These are phyloP conservation scores for Karstenula rhodostoma DNA, from an alignment of 2,329 filamentous ascomycete species.

Conservation along the genomic window DNA sequence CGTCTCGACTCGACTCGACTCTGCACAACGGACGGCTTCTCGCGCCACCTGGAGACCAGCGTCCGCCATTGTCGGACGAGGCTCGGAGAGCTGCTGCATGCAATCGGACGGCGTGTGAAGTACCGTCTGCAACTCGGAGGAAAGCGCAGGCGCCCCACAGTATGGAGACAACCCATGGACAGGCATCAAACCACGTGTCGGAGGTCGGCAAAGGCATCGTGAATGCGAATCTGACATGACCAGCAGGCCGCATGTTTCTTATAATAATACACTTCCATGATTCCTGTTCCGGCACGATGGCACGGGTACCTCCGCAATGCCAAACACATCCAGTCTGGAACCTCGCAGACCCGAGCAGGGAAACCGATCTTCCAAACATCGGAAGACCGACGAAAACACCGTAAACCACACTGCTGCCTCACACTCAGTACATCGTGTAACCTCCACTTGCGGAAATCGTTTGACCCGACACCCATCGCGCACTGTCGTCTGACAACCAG, in stretches of 20 bases:
- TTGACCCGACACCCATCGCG: constrained; percentile 59
- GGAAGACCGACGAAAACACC: constrained; percentile 24
- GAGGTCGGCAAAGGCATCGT: constrained; percentile 6
- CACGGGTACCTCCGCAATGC: constrained; percentile 22
- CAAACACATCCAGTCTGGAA: constrained; percentile 43
- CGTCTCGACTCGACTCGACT: constrained; percentile 11
- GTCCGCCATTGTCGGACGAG: constrained; percentile 1
- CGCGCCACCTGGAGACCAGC: constrained; percentile 8
- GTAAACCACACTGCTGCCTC: neutral
- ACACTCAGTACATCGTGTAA: constrained; percentile 39
- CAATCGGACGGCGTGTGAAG: neutral
- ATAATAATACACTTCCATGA: neutral
- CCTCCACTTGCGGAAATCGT: constrained; percentile 65
- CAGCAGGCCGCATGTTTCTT: neutral
- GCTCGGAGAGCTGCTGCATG: constrained; percentile 4
- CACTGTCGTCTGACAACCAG: constrained; percentile 61
- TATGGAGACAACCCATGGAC: neutral
- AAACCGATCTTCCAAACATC: constrained; percentile 29
- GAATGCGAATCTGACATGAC: neutral
- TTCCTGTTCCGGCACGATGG: constrained; percentile 15
- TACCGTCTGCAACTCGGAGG: neutral
- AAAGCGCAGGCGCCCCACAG: neutral
- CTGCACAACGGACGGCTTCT: constrained; percentile 14
- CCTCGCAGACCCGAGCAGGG: constrained; percentile 25
- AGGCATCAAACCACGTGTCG: neutral